Conservation (phyloP, 1,139 yeast species). For the Magnusiomyces clavatus region DNA sequence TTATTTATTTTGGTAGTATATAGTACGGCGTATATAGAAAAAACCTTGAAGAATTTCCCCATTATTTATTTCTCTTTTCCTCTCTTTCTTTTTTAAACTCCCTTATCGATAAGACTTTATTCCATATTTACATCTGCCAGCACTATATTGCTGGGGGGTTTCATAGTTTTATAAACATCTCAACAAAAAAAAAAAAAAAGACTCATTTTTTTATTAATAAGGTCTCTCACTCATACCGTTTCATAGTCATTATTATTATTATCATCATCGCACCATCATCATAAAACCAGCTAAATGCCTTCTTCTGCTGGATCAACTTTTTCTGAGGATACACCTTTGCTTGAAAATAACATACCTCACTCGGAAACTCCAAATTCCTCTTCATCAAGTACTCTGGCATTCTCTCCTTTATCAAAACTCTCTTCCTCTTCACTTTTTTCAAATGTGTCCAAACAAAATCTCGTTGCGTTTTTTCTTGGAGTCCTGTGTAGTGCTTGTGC, state of each 20-base stretch:
- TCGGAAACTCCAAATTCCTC: neutral
- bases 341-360: too few relatives aligned
- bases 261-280: neutral
- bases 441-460: neutral
- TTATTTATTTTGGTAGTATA: too few relatives aligned
- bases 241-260: neutral
- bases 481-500: conserved; percentile 51
- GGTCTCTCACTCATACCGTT: neutral
- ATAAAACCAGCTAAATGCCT: neutral
- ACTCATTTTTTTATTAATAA: neutral
- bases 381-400: neutral
- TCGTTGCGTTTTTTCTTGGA: conserved; percentile 17
- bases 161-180: too few relatives aligned
- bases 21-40: too few relatives aligned
- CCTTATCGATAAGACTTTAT: too few relatives aligned
- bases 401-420: neutral
- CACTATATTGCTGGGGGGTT: too few relatives aligned
- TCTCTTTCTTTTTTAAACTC: too few relatives aligned
- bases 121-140: too few relatives aligned
- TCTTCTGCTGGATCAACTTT: neutral
- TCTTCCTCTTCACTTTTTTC: neutral
- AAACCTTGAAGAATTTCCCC: too few relatives aligned
- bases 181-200: too few relatives aligned
- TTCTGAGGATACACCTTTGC: neutral
- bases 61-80: too few relatives aligned